Evolutionary conservation across 495 filamentous ascomycete genomes (phyloP), one percentile per base, ranked within the genome.

Genomic region (Acidiella bohemica): DNA sequence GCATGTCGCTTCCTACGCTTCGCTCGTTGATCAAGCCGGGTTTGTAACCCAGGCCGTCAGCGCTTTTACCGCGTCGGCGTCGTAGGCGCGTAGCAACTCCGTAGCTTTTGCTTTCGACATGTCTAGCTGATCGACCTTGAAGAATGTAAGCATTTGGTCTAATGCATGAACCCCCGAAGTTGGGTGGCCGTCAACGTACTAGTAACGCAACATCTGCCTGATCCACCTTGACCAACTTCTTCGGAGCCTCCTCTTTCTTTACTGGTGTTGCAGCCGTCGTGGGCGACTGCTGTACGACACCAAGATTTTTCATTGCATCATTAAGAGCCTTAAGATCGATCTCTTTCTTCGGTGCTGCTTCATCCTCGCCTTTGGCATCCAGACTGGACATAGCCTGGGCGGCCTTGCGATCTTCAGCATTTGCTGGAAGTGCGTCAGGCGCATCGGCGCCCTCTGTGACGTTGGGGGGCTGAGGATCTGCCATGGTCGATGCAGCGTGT

Each of bases 341-440:
- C 23, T 78, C 64, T 44, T 64, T 73, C 46, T 70, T 68, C 14
- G 29, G 37, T 5, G 61, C 39, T 8, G 51, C 42, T 17, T 72
- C 66, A 37, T 79, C 80, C 41, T 76, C 76, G 44, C 61, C 63
- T 24, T 56, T 61, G 19, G 71, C 59, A 49, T 87, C 78, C 39
- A 93, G 78, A 40, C 75, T 73, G 46, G 73, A 76, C 51, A 93
- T 75, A 13, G 87, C 86, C 19, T 82, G 84, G 41, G 84, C 84
- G 16, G 87, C 82, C 62, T 90, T 93, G 59, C 84, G 81, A 64
- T 90, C 86, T 61, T 92, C 84, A 46, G 84, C 81, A 39, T 72
- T 76, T 28, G 76, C 64, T 30, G 79, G 74, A 18, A 72, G 61
- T 17, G 76, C 67, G 32, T 75, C 75, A 25, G 76, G 65, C 41